phyloP scores from a whole-genome alignment of 2,329 filamentous ascomycete species.

The Neophaeococcomyces mojaviensis region DNA sequence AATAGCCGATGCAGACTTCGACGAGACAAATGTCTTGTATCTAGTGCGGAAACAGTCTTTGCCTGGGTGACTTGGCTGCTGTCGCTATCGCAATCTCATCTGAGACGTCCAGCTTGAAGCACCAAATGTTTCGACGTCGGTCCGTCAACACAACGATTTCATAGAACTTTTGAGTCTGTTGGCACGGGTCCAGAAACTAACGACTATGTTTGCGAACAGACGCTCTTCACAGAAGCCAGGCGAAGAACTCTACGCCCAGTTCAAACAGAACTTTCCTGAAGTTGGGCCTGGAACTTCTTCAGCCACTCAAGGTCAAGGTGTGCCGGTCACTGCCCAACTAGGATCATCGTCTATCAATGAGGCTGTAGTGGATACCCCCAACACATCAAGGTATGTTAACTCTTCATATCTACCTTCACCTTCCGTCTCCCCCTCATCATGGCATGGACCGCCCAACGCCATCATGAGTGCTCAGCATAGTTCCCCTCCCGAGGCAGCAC shows the following conservation, averaged over 20 bases:
- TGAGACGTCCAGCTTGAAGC: slow-evolving; percentile 20
- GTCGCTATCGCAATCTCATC: slow-evolving; percentile 12
- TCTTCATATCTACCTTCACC: slow-evolving; percentile 7
- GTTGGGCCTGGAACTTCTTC: slow-evolving; percentile 49
- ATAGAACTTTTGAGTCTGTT: slow-evolving; percentile 12
- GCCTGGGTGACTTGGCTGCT: slow-evolving; percentile 16
- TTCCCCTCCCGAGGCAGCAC: slow-evolving; percentile 7
- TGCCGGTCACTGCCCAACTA: slow-evolving; percentile 31
- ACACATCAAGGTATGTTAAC: slow-evolving; percentile 20
- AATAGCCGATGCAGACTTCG: too few species aligned
- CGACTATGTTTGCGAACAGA: slow-evolving; percentile 35
- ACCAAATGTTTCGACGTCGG: slow-evolving; percentile 43
- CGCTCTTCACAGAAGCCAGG: slow-evolving; percentile 77
- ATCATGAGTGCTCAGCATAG: slow-evolving; percentile 14
- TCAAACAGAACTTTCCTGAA: slow-evolving; percentile 76
- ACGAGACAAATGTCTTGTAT: not conserved
- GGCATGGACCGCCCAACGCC: slow-evolving; percentile 5
- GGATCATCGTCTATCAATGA: slow-evolving; percentile 25
- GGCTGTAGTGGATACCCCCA: slow-evolving; percentile 20
- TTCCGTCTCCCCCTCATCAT: slow-evolving; percentile 6
- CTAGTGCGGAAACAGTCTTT: not conserved
- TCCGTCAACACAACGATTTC: slow-evolving; percentile 26
- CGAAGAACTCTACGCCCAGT: slow-evolving; percentile 75
- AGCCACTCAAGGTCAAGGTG: slow-evolving; percentile 36
- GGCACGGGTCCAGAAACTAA: slow-evolving; percentile 14